Evolutionary conservation across 2,329 filamentous ascomycete species (phyloP).

Genomic region (Neophaeococcomyces mojaviensis): DNA sequence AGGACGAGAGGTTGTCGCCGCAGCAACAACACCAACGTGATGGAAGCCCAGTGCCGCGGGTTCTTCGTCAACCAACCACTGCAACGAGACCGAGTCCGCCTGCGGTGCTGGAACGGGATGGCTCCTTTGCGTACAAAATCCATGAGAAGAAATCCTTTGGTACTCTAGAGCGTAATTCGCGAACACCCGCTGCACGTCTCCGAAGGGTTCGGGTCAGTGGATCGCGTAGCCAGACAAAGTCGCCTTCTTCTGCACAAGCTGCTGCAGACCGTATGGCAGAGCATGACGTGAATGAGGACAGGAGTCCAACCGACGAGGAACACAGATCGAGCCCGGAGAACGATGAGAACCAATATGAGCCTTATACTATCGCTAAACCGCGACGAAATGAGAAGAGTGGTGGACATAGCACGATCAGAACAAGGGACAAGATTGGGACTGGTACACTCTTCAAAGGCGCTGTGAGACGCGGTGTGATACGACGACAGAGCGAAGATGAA

Average conservation of each 20-base stretch:
- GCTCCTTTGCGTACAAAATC: constrained; percentile 32
- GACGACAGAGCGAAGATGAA: constrained; percentile 58
- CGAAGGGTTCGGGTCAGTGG: constrained; percentile 36
- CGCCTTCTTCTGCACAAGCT: constrained; percentile 27
- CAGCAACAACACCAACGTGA: constrained; percentile 25
- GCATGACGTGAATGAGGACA: constrained; percentile 26
- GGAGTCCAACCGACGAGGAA: constrained; percentile 22
- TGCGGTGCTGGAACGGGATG: constrained; percentile 30
- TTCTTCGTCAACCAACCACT: constrained; percentile 34
- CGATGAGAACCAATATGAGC: constrained; percentile 31
- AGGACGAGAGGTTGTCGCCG: constrained; percentile 28
- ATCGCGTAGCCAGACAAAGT: constrained; percentile 35
- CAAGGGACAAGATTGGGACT: constrained; percentile 68
- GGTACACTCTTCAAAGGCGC: constrained; percentile 75
- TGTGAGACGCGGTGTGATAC: constrained; percentile 62
- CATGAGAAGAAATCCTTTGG: constrained; percentile 21
- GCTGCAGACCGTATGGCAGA: constrained; percentile 26
- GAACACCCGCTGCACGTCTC: constrained; percentile 39
- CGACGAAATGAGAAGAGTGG: constrained; percentile 56
- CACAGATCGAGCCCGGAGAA: constrained; percentile 11
- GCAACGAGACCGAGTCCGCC: constrained; percentile 22
- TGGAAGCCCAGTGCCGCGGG: constrained; percentile 36
- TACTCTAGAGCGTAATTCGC: constrained; percentile 28
- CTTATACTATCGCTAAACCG: constrained; percentile 32
- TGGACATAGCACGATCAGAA: constrained; percentile 64